Conservation (phyloP, 192 early-diverging fungal genomes). For the Coemansia sp. region DNA sequence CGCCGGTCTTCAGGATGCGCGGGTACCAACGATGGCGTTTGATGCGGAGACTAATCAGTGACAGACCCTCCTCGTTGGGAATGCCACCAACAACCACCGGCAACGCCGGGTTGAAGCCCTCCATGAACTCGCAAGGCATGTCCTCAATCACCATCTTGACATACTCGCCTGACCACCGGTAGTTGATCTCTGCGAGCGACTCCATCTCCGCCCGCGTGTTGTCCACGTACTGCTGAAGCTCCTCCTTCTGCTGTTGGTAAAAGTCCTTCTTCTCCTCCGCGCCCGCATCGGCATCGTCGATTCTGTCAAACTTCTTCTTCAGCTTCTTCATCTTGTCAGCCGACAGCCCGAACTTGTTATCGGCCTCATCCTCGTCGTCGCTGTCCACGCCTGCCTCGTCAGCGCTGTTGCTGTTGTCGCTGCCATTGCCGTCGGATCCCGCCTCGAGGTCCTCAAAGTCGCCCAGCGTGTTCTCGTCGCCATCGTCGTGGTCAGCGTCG, state of each 20-base stretch:
- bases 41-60: constrained; percentile 92
- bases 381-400: constrained; percentile 37
- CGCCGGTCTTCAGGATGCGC: constrained; percentile 95
- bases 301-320: constrained; percentile 90
- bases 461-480: constrained; percentile 38
- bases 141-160: constrained; percentile 86
- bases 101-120: constrained; percentile 84
- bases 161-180: constrained; percentile 91
- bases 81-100: constrained; percentile 93
- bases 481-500: constrained; percentile 66
- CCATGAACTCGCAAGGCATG: constrained; percentile 94
- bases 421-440: constrained; percentile 27
- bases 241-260: constrained; percentile 89
- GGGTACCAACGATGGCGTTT: constrained; percentile 98
- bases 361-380: constrained; percentile 59
- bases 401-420: constrained; percentile 34
- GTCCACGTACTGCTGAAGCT: constrained; percentile 79
- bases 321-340: constrained; percentile 84
- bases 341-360: constrained; percentile 62
- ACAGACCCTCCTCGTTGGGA: constrained; percentile 87
- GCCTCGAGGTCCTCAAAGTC: constrained; percentile 35
- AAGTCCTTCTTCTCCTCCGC: constrained; percentile 70
- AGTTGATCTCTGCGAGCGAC: constrained; percentile 84
- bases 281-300: constrained; percentile 80
- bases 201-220: constrained; percentile 88